Percentiles rank a stretch among this genome's conserved stretches.
Evolutionary conservation across 176 grass and related monocot genomes (phyloP).

Genomic region (Eragrostis curvula): DNA sequence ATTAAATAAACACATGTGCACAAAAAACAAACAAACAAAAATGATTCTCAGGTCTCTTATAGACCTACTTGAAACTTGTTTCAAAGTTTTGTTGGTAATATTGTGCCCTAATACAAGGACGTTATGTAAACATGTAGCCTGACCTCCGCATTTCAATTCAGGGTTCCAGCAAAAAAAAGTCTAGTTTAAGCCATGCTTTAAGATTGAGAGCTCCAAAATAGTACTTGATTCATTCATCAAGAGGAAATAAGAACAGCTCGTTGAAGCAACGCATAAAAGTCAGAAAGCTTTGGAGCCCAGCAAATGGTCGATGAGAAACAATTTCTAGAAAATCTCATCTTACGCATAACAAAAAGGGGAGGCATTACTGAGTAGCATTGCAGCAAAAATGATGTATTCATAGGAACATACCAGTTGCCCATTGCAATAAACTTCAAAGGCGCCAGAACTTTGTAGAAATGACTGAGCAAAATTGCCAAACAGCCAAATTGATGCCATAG

Average conservation of each 20-base stretch:
- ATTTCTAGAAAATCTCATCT: background rate
- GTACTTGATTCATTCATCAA: background rate
- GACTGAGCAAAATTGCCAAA: slow-evolving; percentile 89
- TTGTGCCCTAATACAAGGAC: background rate
- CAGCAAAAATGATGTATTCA: slow-evolving; percentile 25
- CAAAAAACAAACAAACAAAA: background rate
- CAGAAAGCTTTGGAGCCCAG: background rate
- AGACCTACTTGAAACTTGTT: background rate
- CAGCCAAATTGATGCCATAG: slow-evolving; percentile 86
- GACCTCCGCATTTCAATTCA: background rate
- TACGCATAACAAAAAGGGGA: background rate
- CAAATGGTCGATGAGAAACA: background rate
- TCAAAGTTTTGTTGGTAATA: background rate
- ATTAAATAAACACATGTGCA: background rate
- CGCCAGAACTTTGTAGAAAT: slow-evolving; percentile 90
- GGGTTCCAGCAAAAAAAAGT: background rate
- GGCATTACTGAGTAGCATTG: background rate
- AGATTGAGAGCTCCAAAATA: background rate
- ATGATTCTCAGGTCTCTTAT: background rate
- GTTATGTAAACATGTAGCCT: background rate
- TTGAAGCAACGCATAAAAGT: background rate
- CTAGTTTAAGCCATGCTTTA: background rate
- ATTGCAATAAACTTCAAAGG: slow-evolving; percentile 96
- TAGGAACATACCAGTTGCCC: slow-evolving; percentile 81
- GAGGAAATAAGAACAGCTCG: background rate